Base-by-base conservation (phyloP, 176 grass and related monocot genomes). In the Oryza brachyantha region DNA sequence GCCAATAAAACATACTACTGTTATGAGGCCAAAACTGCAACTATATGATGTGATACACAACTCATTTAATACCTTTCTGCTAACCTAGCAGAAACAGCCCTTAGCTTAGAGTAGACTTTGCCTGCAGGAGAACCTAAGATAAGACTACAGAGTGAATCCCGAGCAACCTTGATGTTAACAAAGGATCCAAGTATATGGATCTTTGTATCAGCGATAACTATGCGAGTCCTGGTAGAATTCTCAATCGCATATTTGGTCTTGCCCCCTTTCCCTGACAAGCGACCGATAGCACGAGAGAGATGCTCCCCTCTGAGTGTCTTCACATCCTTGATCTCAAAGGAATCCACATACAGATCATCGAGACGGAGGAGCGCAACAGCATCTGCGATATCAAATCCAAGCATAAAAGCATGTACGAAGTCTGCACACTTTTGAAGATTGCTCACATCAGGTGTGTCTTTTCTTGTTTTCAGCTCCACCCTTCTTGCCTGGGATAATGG, bases 241-340 rank as follows among this genome's bases (percentile, higher is more conserved):
- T 97, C 94, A 6, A 97, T 97, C 7, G 94, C 91, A 21, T 84
- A 97, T 16, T 93, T 97, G 22, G 94, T 97, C 50, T 97, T 97
- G 61, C 94, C 94, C 42, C 86, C 94, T 88, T 97, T 97, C 42
- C 94, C 94, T 28, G 94, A 97, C 7, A 97, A 58, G 16, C 94
- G 86, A 4, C 94, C 94, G 31, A 97, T 97, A n/a, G 94, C 94
- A 5, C 94, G 84, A 2, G 94, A 97, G 54, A 93, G 89, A 60
- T 97, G 94, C 70, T 97, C 94, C 13, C 94, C 94, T 66, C 91
- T 76, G 13, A 97, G 84, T 19, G 94, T 97, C 83, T 97, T 97
- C 72, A 97, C 94, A 4, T 97, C 94, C 84, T 97, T 97, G 66
- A 97, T 93, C 91, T 97, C 94, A 13, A 97, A 97, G 61, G 94